A percentile compares a stretch with the other conserved stretches of the same genome.
These are phyloP conservation scores for Carallia pectinifolia DNA, from an alignment of 345 rosid species.

Conservation along the genomic window DNA sequence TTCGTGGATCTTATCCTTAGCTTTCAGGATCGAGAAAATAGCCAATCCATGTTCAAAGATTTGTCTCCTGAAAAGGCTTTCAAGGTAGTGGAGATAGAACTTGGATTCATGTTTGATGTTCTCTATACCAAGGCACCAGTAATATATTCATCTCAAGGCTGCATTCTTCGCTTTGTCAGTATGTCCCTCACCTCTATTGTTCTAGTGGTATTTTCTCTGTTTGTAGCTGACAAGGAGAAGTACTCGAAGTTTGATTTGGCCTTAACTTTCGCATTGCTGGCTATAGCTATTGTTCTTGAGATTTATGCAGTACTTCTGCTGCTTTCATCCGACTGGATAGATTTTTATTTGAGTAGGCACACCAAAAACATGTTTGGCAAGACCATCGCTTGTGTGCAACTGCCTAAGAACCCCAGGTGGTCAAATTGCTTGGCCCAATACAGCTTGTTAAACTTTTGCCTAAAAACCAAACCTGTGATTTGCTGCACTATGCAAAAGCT, in stretches of 20 bases:
- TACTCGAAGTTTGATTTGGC: slow-evolving; percentile 4
- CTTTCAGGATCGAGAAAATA: slow-evolving; percentile 10
- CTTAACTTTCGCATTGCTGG: slow-evolving; percentile 21
- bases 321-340: slow-evolving; percentile 15
- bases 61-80: slow-evolving; percentile 14
- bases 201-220: slow-evolving; percentile 11
- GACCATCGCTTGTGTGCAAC: neutral
- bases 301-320: neutral
- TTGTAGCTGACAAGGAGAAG: neutral
- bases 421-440: slow-evolving; percentile 11
- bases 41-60: slow-evolving; percentile 3
- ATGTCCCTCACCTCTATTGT: slow-evolving; percentile 8
- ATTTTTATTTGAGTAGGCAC: slow-evolving; percentile 6
- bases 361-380: neutral
- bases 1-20: slow-evolving; percentile 39
- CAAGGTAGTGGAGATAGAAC: slow-evolving; percentile 29
- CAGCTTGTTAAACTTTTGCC: slow-evolving; percentile 5
- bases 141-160: slow-evolving; percentile 15
- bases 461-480: neutral
- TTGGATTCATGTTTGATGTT: slow-evolving; percentile 35
- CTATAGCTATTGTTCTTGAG: slow-evolving; percentile 22
- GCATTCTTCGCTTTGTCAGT: slow-evolving; percentile 24
- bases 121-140: slow-evolving; percentile 47
- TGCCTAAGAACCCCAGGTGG: slow-evolving; percentile 16
- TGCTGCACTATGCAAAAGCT: neutral